A percentile compares a stretch with the other conserved stretches of the same genome.
phyloP scores from a whole-genome alignment of 352 stramenopile genomes.

The Globisporangium spinosum region DNA sequence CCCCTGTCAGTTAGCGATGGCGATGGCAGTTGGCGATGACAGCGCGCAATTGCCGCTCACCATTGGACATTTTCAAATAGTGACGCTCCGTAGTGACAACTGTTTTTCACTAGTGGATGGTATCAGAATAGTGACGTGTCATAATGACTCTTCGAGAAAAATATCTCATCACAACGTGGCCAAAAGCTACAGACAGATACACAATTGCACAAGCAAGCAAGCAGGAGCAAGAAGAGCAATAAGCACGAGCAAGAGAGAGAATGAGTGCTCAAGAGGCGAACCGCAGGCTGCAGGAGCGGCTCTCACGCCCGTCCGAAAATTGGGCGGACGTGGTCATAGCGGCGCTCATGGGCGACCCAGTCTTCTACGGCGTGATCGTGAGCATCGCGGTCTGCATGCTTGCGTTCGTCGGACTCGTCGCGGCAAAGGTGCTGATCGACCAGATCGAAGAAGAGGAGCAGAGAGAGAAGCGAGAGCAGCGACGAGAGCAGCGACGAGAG shows the following conservation, averaged over 20 bases:
- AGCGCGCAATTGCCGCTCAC: background rate
- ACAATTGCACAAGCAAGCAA: background rate
- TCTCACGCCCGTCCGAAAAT: constrained; percentile 50
- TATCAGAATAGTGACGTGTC: background rate
- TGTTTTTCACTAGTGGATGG: background rate
- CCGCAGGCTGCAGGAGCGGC: constrained; percentile 36
- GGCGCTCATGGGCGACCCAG: constrained; percentile 51
- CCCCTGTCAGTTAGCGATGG: background rate
- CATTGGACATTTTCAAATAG: constrained; percentile 11
- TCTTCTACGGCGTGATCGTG: constrained; percentile 49
- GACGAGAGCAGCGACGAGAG: constrained; percentile 19
- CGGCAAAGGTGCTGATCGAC: constrained; percentile 53
- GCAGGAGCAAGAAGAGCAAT: background rate
- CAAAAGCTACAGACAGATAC: background rate
- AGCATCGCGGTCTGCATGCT: constrained; percentile 46
- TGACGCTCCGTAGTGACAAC: background rate
- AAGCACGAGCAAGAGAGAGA: background rate
- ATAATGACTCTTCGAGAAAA: background rate
- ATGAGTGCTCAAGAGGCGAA: constrained; percentile 6
- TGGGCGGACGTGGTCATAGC: constrained; percentile 67
- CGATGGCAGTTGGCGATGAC: background rate
- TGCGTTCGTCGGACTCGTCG: constrained; percentile 47
- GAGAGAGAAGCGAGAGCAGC: constrained; percentile 18
- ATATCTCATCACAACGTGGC: background rate
- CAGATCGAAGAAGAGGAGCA: constrained; percentile 55